phyloP scores from a whole-genome alignment of 345 rosid genomes.

The Erodium maritimum region DNA sequence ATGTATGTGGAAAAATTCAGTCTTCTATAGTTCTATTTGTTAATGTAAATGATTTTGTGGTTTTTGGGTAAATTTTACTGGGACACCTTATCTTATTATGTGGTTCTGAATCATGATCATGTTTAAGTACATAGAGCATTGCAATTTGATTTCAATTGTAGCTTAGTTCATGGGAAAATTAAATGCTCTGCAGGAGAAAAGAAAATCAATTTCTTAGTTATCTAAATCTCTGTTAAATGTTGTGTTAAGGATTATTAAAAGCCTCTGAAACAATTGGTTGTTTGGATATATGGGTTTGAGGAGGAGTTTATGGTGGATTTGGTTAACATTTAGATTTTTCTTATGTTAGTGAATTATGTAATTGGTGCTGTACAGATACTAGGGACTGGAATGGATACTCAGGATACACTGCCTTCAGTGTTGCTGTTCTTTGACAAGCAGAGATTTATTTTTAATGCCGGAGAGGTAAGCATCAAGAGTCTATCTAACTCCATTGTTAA shows the following conservation, averaged over 20 bases:
- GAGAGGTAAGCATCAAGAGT: conserved; percentile 46
- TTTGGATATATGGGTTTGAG: background rate
- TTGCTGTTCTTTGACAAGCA: conserved; percentile 86
- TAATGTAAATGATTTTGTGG: no score
- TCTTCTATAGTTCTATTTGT: no score
- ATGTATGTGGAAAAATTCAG: no score
- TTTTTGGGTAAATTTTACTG: no score
- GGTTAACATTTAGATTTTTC: background rate
- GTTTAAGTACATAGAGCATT: no score
- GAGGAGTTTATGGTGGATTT: background rate
- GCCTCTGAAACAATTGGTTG: no score
- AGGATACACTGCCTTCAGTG: conserved; percentile 85
- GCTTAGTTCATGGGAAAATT: background rate
- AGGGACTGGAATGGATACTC: conserved; percentile 98
- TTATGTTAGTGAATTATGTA: conserved; percentile 5
- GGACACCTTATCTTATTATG: background rate
- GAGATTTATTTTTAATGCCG: conserved; percentile 88
- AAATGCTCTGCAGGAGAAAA: background rate
- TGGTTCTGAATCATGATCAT: background rate
- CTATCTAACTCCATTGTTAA: no score
- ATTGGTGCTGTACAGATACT: conserved; percentile 36
- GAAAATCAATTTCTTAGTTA: background rate
- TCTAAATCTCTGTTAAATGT: background rate
- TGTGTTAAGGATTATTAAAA: no score
- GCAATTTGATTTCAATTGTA: background rate